Evolutionary conservation across 805 yeast genomes (phyloP), one percentile per base, ranked within the genome.

Genomic region (Candida hispaniensis): DNA sequence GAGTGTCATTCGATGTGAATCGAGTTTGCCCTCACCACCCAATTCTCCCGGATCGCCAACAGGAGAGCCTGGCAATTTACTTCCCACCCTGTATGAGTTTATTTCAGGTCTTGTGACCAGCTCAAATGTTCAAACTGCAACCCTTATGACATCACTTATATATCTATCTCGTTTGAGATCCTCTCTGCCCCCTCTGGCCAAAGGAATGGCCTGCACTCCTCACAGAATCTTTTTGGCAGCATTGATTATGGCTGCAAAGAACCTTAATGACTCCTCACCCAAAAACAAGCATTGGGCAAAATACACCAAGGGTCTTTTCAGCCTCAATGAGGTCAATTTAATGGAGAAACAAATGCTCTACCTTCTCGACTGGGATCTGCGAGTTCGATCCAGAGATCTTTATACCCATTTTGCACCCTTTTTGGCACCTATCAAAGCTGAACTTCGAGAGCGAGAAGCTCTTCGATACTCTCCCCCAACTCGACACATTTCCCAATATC

Each of bases 251-350:
- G 80, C 94, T n/a, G 95, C 97, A 10, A 88, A 88, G 61, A 75
- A 75, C 44, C 69, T 86, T 44, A 88, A 88, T 58, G 98, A 88
- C 62, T 79, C 94, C 3, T 77, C 93, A 13, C 98, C 98, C 26
- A 69, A 88, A 54, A 88, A 88, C 61, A 86, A 79, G 60, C 96
- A 91, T 61, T 88, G 98, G 98, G 77, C 94, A 4, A 68, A 73
- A 41, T 86, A 88, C 63, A 86, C 97, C 3, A 76, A 78, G 52
- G 96, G 96, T 1, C 64, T 91, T 26, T 68, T 88, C 41, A 54
- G 75, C 7, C 61, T 80, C 22, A 66, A 66, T 14, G 97, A 88
- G 51, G 83, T 91, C 36, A 91, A 88, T 58, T 74, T 85, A 44
- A 79, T 93, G 50, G 98, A 88, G 60, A 68, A 86, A 46, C 97